These are phyloP conservation scores for Penicillium samsonianum DNA, from an alignment of 495 filamentous ascomycete species.

Conservation along the genomic window DNA sequence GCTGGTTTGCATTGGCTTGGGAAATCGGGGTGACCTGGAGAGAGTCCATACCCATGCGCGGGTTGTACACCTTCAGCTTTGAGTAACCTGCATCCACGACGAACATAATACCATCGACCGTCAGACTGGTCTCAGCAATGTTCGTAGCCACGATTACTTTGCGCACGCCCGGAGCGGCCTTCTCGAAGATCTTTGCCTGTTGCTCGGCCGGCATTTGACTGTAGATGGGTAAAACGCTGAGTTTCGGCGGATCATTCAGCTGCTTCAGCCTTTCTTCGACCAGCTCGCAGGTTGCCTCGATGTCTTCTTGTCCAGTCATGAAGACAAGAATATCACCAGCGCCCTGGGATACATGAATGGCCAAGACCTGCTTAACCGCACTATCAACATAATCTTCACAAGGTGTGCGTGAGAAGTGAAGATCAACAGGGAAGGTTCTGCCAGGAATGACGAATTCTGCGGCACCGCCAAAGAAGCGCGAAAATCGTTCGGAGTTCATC, in stretches of 20 bases:
- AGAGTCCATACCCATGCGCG: conserved; percentile 98
- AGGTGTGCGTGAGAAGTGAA: conserved; percentile 92
- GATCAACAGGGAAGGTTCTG: conserved; percentile 94
- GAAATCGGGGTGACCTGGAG: conserved; percentile 98
- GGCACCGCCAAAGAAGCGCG: conserved; percentile 95
- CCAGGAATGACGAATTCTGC: conserved; percentile 97
- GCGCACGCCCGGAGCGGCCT: conserved; percentile 82
- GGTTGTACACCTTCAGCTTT: conserved; percentile 98
- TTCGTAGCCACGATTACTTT: conserved; percentile 99
- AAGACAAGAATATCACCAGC: conserved; percentile 95
- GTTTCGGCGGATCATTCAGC: conserved; percentile 90
- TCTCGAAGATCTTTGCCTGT: conserved; percentile 96
- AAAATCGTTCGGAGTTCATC: conserved; percentile 97
- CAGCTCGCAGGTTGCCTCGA: conserved; percentile 93
- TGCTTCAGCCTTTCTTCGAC: conserved; percentile 85
- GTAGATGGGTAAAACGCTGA: conserved; percentile 97
- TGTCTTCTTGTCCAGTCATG: conserved; percentile 99
- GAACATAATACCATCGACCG: conserved; percentile 99
- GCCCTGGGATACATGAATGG: conserved; percentile 95
- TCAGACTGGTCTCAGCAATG: conserved; percentile 97
- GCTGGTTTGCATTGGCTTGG: conserved; percentile 91
- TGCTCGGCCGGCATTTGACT: conserved; percentile 99
- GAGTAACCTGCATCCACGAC: conserved; percentile 96
- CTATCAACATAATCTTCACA: conserved; percentile 98
- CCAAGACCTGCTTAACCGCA: conserved; percentile 92